A percentile compares a stretch with the other conserved stretches of the same genome.
Conservation (phyloP, 345 rosid species). For the Lumnitzera littorea region DNA sequence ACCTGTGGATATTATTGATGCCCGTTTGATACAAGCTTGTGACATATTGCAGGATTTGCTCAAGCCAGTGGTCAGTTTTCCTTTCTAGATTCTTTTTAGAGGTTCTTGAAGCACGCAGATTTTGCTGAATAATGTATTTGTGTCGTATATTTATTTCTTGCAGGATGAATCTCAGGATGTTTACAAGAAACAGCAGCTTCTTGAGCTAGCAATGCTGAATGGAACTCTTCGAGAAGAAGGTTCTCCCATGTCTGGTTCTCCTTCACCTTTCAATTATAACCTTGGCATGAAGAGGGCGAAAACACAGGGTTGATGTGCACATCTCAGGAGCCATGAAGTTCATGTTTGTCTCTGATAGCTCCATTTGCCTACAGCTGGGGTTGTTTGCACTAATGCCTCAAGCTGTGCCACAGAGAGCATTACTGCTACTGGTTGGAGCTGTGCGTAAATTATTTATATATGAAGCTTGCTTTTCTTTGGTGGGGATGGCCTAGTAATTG, state of each 20-base stretch:
- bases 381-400: too few relatives aligned
- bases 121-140: too few relatives aligned
- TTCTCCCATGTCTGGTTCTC: slow-evolving; percentile 92
- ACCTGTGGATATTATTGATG: slow-evolving; percentile 87
- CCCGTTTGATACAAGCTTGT: slow-evolving; percentile 85
- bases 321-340: too few relatives aligned
- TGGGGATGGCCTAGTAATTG: too few relatives aligned
- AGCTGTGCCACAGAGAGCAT: too few relatives aligned
- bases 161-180: slow-evolving; percentile 95
- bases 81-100: neutral
- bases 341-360: too few relatives aligned
- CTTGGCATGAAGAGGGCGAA: slow-evolving; percentile 98
- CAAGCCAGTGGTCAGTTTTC: slow-evolving; percentile 59
- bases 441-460: too few relatives aligned
- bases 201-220: slow-evolving; percentile 92
- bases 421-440: too few relatives aligned
- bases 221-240: slow-evolving; percentile 90
- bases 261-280: slow-evolving; percentile 78
- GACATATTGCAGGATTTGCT: slow-evolving; percentile 91
- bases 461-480: too few relatives aligned
- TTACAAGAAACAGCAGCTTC: slow-evolving; percentile 91
- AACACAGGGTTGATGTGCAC: slow-evolving; percentile 52
- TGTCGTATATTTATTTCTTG: too few relatives aligned
- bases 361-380: too few relatives aligned
- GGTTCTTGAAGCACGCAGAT: too few relatives aligned